phyloP scores from a whole-genome alignment of 805 yeast genomes.

The Pichia paraexigua region DNA sequence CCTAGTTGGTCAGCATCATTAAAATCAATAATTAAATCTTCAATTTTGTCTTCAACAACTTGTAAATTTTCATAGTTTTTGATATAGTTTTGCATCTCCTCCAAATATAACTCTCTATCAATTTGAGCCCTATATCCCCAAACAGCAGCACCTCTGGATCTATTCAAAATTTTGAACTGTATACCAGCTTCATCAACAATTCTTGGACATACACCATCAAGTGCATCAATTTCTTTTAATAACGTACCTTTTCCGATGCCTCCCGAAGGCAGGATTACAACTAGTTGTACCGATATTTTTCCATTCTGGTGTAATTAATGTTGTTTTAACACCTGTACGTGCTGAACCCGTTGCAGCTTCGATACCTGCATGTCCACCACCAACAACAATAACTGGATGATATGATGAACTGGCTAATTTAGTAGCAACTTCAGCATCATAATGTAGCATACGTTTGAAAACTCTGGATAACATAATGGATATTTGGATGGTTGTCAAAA shows the following conservation, averaged over 20 bases:
- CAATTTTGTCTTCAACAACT: slow-evolving; percentile 68
- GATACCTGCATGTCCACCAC: slow-evolving; percentile 99
- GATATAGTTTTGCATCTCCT: slow-evolving; percentile 70
- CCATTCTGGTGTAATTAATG: slow-evolving; percentile 68
- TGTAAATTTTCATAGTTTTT: slow-evolving; percentile 46
- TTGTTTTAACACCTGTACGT: slow-evolving; percentile 63
- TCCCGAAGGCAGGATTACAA: slow-evolving; percentile 94
- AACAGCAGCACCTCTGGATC: slow-evolving; percentile 90
- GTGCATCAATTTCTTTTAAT: slow-evolving; percentile 87
- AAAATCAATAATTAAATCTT: slow-evolving; percentile 63
- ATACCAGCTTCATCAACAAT: slow-evolving; percentile 93
- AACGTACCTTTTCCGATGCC: slow-evolving; percentile 97
- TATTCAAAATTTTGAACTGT: slow-evolving; percentile 79
- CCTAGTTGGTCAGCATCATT: slow-evolving; percentile 28
- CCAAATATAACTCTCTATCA: slow-evolving; percentile 70
- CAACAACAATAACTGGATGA: slow-evolving; percentile 75
- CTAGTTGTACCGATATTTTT: slow-evolving; percentile 86
- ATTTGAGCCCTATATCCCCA: slow-evolving; percentile 99
- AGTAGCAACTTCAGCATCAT: slow-evolving; percentile 8
- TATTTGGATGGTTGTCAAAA: background rate
- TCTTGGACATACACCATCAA: slow-evolving; percentile 83
- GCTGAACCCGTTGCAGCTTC: slow-evolving; percentile 96
- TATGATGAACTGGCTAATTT: background rate
- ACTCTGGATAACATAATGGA: slow-evolving; percentile 1
- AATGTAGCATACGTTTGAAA: slow-evolving; percentile 7